phyloP scores from a whole-genome alignment of 768 basidiomycete genomes.

The Cystofilobasidium capitatum region DNA sequence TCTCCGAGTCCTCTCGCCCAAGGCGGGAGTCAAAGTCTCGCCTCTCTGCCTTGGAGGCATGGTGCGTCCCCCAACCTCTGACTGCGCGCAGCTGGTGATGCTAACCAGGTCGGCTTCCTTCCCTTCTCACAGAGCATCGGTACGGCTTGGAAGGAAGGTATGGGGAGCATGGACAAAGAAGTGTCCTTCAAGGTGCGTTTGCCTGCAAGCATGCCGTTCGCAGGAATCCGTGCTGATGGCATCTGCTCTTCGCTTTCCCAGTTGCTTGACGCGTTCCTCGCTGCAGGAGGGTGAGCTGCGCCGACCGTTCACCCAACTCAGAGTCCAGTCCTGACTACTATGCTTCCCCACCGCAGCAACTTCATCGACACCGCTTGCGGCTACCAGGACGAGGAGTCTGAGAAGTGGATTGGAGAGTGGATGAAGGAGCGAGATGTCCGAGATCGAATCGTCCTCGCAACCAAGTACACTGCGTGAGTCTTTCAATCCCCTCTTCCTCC shows the following conservation, averaged over 20 bases:
- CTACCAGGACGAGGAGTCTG: conserved; percentile 26
- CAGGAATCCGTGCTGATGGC: neutral
- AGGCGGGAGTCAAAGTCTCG: conserved; percentile 22
- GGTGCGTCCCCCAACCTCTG: no score
- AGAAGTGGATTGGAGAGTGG: conserved; percentile 27
- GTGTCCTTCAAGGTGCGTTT: conserved; percentile 7
- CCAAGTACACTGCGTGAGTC: conserved; percentile 14
- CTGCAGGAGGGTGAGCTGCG: neutral
- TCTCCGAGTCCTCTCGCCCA: conserved; percentile 17
- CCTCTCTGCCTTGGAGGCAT: conserved; percentile 24
- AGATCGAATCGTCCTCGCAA: conserved; percentile 20
- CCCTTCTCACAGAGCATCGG: conserved; percentile 1
- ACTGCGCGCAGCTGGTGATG: no score
- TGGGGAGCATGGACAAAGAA: conserved; percentile 21
- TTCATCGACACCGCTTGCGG: conserved; percentile 26
- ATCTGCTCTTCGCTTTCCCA: neutral
- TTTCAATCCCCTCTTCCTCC: conserved; percentile 3
- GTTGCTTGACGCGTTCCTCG: conserved; percentile 22
- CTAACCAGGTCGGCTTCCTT: no score
- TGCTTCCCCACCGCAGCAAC: no score
- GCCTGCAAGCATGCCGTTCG: neutral
- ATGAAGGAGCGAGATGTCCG: conserved; percentile 21
- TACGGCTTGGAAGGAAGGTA: conserved; percentile 6
- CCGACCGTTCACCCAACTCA: neutral
- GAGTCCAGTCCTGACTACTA: no score